A percentile compares a stretch with the other conserved stretches of the same genome.
Conservation (phyloP, 352 stramenopile species). For the Phytophthora agathidicida region DNA sequence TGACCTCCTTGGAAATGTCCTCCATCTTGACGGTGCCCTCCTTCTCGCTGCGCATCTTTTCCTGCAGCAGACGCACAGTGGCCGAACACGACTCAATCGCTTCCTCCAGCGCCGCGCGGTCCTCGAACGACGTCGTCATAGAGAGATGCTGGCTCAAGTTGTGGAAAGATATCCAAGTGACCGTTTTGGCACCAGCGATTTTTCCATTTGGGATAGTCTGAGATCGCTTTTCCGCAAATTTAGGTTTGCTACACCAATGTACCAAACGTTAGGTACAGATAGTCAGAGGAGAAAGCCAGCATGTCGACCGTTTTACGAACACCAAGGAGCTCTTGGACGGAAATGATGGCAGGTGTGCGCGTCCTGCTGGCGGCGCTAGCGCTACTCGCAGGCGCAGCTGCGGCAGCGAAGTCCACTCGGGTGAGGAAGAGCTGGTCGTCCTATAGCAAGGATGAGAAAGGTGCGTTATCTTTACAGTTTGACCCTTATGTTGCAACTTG, state of each 20-base stretch:
- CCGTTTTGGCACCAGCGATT: constrained; percentile 30
- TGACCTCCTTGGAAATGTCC: constrained; percentile 60
- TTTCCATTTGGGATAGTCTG: constrained; percentile 7
- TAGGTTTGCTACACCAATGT: constrained; percentile 3
- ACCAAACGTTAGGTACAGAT: constrained; percentile 6
- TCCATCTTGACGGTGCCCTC: constrained; percentile 48
- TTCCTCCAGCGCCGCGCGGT: constrained; percentile 47
- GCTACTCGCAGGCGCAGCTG: constrained; percentile 8
- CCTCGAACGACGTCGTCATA: constrained; percentile 51
- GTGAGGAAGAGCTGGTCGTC: constrained; percentile 43
- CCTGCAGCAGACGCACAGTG: constrained; percentile 64
- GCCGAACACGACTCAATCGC: constrained; percentile 61
- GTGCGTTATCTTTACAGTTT: constrained; percentile 6
- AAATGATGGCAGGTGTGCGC: constrained; percentile 6
- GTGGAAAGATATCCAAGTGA: constrained; percentile 29
- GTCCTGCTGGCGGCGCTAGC: constrained; percentile 17
- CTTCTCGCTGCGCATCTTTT: constrained; percentile 51
- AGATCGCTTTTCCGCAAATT: constrained; percentile 1
- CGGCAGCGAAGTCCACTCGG: constrained; percentile 10
- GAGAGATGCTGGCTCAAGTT: not conserved
- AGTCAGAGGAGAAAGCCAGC: constrained; percentile 28
- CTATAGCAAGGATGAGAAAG: constrained; percentile 38
- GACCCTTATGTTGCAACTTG: not conserved
- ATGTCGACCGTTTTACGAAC: constrained; percentile 14
- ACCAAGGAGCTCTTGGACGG: too few relatives aligned